These are phyloP conservation scores for Nicotiana tabacum DNA, from an alignment of 257 asterid species.

Conservation along the genomic window DNA sequence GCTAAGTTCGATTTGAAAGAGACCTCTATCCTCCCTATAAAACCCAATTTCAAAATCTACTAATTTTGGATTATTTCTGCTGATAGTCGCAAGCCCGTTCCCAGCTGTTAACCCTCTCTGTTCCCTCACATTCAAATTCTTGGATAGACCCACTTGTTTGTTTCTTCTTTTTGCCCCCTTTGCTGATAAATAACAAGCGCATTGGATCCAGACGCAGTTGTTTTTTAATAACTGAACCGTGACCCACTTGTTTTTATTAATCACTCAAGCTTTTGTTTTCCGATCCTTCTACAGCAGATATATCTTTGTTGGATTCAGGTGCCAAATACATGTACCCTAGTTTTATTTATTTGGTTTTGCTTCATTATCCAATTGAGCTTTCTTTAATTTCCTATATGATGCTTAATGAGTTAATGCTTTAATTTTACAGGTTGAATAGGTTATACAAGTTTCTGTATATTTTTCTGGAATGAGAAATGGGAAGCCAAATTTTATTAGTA, in stretches of 20 bases:
- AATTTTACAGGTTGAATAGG: background rate
- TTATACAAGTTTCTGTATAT: background rate
- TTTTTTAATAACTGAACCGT: background rate
- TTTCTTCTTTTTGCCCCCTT: background rate
- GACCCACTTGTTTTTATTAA: background rate
- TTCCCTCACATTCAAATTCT: background rate
- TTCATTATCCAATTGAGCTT: background rate
- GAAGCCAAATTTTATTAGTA: slow-evolving; percentile 7
- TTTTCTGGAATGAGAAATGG: slow-evolving; percentile 13
- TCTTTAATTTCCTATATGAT: background rate
- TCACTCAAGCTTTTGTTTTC: background rate
- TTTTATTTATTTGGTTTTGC: background rate
- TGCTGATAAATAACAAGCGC: background rate
- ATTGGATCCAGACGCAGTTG: background rate
- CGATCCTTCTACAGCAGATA: background rate
- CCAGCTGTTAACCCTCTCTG: background rate
- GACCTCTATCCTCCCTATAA: background rate
- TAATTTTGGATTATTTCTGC: background rate
- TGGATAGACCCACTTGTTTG: background rate
- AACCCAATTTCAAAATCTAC: slow-evolving; percentile 5
- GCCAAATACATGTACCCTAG: background rate
- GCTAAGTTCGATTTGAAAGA: background rate
- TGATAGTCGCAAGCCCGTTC: background rate
- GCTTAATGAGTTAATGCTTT: background rate
- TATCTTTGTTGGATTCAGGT: slow-evolving; percentile 2